Evolutionary conservation across 83 land plant genomes (phyloP).

Genomic region (Picea engelmannii): DNA sequence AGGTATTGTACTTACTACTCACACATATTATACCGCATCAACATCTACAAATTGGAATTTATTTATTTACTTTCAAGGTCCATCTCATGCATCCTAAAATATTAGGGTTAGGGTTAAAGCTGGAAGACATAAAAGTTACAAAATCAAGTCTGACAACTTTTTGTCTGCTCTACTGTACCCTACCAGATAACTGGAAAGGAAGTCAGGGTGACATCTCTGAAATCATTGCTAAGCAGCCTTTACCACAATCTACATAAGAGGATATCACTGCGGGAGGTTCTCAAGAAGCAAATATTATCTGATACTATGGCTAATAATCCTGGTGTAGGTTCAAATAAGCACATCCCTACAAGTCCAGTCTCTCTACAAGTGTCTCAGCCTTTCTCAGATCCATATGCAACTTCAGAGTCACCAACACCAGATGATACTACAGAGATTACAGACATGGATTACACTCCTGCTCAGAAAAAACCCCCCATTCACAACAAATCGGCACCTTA

Average conservation of each 20-base stretch:
- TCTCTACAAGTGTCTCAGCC: neutral
- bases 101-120: constrained; percentile 7
- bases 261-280: neutral
- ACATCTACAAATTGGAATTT: neutral
- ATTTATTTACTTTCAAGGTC: neutral
- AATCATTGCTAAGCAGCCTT: neutral
- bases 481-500: neutral
- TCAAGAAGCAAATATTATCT: neutral
- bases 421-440: neutral
- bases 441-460: neutral
- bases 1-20: neutral
- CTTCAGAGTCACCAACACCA: neutral
- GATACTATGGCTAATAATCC: neutral
- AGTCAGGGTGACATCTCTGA: neutral
- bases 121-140: neutral
- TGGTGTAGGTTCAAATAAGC: neutral
- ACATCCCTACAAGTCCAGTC: neutral
- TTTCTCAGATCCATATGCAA: neutral
- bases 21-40: neutral
- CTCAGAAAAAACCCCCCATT: neutral
- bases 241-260: neutral
- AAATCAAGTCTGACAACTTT: neutral
- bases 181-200: neutral
- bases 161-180: neutral
- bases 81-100: neutral